Base-by-base conservation (phyloP, 2,329 filamentous ascomycete species). In the Sclerotinia nivalis region DNA sequence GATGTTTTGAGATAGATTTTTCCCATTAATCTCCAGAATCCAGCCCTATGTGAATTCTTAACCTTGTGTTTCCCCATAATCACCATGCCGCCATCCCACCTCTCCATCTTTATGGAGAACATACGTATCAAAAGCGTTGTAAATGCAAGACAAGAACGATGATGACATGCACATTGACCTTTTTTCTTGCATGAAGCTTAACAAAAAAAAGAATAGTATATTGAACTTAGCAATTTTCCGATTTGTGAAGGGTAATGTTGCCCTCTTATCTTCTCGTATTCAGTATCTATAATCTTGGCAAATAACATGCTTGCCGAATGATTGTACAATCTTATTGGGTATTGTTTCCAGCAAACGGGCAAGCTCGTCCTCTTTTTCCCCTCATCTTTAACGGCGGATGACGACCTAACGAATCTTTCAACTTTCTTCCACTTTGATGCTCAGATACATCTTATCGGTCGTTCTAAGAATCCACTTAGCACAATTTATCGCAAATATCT, bases 11-110 rank as follows among this genome's bases (percentile, higher is more conserved):
- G 40, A 1, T 22, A n/a, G 13, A 25, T 49, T 34, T 34, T 34
- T 25, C 43, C 15, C 25, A 31, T 31, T 22, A 47, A 9, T 4
- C 25, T 49, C 20, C 31, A 43, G 40, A 13, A 15, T 34, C 54
- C 59, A 62, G 59, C 59, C 59, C 59, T 62, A 62, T n/a, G 28
- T 49, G 28, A 49, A 10, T 47, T 10, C 13, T 49, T 13, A 7
- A n/a, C 28, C 20, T n/a, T 62, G 43, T 12, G 28, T 49, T 49
- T 34, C 45, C 45, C 45, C 45, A 50, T 50, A 37, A 43, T 50
- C 60, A 18, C 20, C 59, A 58, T 37, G 9, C 28, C 15, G 15
- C 59, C 43, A n/a, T 43, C 15, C 15, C 43, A 49, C n/a, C 43
- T 28, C 28, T 49, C 40, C 43, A 31, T 62, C 13, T n/a, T 62